A percentile compares a stretch with the other conserved stretches of the same genome.
phyloP scores from a whole-genome alignment of 257 asterid genomes.

The Solanum tacnaense region DNA sequence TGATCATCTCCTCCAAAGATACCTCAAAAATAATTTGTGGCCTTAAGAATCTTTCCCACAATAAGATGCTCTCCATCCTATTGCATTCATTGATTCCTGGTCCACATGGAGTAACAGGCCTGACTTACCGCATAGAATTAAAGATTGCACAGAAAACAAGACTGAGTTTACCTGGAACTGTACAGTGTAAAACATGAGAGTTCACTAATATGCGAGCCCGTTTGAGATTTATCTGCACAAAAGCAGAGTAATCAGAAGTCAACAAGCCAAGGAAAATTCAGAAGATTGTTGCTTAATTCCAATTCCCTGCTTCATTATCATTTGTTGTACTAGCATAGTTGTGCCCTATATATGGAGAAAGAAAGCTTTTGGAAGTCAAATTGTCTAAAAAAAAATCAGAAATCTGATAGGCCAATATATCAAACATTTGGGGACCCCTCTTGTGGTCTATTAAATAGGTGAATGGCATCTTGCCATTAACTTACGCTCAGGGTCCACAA shows the following conservation, averaged over 20 bases:
- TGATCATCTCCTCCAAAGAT: slow-evolving; percentile 65
- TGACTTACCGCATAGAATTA: background rate
- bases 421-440: background rate
- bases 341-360: background rate
- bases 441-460: background rate
- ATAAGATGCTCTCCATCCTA: slow-evolving; percentile 63
- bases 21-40: slow-evolving; percentile 72
- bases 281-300: background rate
- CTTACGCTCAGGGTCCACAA: background rate
- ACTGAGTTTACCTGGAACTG: slow-evolving; percentile 53
- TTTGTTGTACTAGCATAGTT: background rate
- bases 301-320: background rate
- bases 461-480: background rate
- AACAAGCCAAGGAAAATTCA: background rate
- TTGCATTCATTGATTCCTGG: slow-evolving; percentile 75
- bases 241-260: slow-evolving; percentile 5
- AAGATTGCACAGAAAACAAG: background rate
- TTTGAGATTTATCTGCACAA: slow-evolving; percentile 83
- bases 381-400: background rate
- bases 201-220: slow-evolving; percentile 89
- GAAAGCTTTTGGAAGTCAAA: too few relatives aligned
- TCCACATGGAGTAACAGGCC: slow-evolving; percentile 1
- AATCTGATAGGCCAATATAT: background rate
- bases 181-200: slow-evolving; percentile 44
- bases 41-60: slow-evolving; percentile 61